Base-by-base conservation (phyloP, 2,329 filamentous ascomycete genomes). In the Cladophialophora exuberans region DNA sequence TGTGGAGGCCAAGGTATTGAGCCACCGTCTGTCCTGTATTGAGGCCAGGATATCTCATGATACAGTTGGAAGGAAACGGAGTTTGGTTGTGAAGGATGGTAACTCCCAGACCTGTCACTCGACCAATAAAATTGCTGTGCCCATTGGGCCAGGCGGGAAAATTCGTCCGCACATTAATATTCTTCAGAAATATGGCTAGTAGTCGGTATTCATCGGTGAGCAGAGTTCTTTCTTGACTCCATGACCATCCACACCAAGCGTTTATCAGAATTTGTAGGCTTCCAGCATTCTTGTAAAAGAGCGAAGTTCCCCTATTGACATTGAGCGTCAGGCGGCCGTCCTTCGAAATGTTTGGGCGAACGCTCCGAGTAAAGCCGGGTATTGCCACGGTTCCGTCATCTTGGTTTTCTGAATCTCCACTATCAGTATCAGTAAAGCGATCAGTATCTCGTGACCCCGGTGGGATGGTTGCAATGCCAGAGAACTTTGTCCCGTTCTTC, bases 161-260 rank as follows among this genome's bases (percentile, higher is more conserved):
- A 15, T 11, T 46, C 6, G 56, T 59, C 17, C 46, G 25, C 9
- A 56, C 56, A 17, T 42, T 26, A 10, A 59, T n/a, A 7, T 47
- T 47, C 15, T 28, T 56, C 35, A 59, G 33, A 17, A 56, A 53
- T n/a, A n/a, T n/a, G n/a, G n/a, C n/a, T n/a, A n/a, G n/a, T n/a
- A n/a, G n/a, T n/a, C n/a, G n/a, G n/a, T n/a, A n/a, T n/a, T n/a
- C n/a, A n/a, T n/a, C n/a, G n/a, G n/a, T n/a, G n/a, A n/a, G n/a
- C 10, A 18, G n/a, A 18, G 31, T 20, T 11, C 42, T 15, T 17
- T 17, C 22, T 42, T 28, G 18, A 45, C 13, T 6, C 43, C 51
- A 42, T 18, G 11, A 15, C 10, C 22, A 13, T 7, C n/a, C 11
- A 15, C 26, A 13, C 45, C 39, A 58, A 6, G 11, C 7, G 6